These are phyloP conservation scores for Penium margaritaceum DNA, from an alignment of 139 green algal species.

Conservation along the genomic window DNA sequence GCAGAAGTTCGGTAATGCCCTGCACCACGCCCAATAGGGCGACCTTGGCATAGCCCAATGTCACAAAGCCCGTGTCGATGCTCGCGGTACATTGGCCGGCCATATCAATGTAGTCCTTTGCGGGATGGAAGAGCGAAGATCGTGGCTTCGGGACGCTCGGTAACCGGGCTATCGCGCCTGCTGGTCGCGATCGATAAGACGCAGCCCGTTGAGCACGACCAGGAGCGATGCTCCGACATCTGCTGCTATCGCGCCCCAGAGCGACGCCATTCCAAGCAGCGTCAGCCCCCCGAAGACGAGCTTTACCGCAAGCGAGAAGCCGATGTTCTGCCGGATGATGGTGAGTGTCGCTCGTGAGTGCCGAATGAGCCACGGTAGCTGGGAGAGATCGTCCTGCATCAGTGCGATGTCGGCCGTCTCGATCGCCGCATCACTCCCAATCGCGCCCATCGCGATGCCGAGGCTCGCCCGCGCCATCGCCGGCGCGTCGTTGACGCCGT, in stretches of 20 bases:
- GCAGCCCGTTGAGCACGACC: slow-evolving; percentile 50
- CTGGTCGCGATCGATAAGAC: no score
- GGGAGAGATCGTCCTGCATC: slow-evolving; percentile 59
- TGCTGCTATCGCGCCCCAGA: slow-evolving; percentile 58
- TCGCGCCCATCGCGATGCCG: slow-evolving; percentile 60
- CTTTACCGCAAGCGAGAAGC: slow-evolving; percentile 49
- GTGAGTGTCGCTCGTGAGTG: slow-evolving; percentile 18
- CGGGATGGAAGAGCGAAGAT: no score
- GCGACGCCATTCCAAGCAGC: slow-evolving; percentile 36
- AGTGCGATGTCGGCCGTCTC: slow-evolving; percentile 63
- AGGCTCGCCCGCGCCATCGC: slow-evolving; percentile 45
- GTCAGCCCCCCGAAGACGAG: slow-evolving; percentile 28
- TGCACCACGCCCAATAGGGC: neutral
- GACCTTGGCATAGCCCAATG: neutral
- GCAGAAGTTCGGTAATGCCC: neutral
- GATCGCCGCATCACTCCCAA: slow-evolving; percentile 54
- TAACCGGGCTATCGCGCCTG: no score
- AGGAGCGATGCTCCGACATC: slow-evolving; percentile 54
- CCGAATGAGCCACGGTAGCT: slow-evolving; percentile 45
- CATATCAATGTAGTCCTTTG: no score
- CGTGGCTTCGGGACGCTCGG: no score
- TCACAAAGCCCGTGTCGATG: neutral
- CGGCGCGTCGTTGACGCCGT: slow-evolving; percentile 63
- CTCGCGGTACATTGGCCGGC: neutral
- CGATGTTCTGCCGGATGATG: slow-evolving; percentile 22